phyloP scores from a whole-genome alignment of 106 monocot genomes.

The Dioscorea dumetorum region DNA sequence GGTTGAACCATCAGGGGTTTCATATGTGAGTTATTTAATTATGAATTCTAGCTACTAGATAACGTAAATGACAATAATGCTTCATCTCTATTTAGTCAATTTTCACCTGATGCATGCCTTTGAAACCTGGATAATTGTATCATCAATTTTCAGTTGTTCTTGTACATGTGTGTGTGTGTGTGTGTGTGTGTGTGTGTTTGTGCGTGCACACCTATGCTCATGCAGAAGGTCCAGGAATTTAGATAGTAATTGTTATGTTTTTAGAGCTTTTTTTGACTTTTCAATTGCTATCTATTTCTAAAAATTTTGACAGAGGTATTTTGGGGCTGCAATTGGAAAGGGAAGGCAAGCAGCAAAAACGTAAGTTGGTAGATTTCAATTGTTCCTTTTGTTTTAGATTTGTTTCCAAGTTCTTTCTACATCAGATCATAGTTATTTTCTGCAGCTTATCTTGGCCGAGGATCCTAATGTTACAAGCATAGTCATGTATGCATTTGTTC shows the following conservation, averaged over 20 bases:
- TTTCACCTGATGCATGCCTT: neutral
- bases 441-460: too few relatives aligned
- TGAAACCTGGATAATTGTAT: too few relatives aligned
- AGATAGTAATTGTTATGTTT: too few relatives aligned
- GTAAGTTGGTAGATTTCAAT: conserved; percentile 12
- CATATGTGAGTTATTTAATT: conserved; percentile 67
- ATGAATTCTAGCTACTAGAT: neutral
- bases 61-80: neutral
- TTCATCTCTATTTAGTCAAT: neutral
- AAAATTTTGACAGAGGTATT: conserved; percentile 57
- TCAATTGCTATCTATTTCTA: neutral
- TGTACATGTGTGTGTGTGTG: neutral
- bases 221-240: too few relatives aligned
- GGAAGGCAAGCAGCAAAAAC: conserved; percentile 97
- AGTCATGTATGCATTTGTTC: too few relatives aligned
- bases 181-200: neutral
- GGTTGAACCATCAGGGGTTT: conserved; percentile 96
- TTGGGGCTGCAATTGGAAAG: conserved; percentile 93
- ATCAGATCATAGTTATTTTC: too few relatives aligned
- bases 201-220: too few relatives aligned
- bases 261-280: neutral
- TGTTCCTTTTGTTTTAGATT: neutral
- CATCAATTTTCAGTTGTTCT: neutral
- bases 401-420: too few relatives aligned
- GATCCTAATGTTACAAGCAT: too few relatives aligned